Base-by-base conservation (phyloP, 768 basidiomycete genomes). In the Glaciozyma martinii region DNA sequence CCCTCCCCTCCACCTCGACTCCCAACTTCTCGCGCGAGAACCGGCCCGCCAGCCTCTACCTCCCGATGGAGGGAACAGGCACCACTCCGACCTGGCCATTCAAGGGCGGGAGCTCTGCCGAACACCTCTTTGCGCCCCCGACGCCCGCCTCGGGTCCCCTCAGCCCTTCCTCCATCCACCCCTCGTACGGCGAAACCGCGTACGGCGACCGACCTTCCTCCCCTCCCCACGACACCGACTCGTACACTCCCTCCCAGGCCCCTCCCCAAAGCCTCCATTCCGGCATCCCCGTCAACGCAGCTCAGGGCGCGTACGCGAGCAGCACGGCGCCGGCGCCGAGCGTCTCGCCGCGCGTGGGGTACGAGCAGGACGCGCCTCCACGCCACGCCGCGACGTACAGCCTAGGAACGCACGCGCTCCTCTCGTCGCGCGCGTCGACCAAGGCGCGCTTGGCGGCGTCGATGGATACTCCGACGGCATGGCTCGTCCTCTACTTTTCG, bases 401-500 rank as follows among this genome's bases (percentile, higher is more conserved):
- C n/a, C 30, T 59, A 5, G 64, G 61, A 7, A 56, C 60, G 33
- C 59, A 62, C 43, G 25, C 49, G 10, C 47, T 63, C 27, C 60
- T 66, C 33, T 60, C 60, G 12, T 42, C 47, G 3, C 33, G 33
- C 9, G 9, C 7, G 37, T 32, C 53, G 29, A 27, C 40, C 21
- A 12, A 19, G 37, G 30, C 55, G 33, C 21, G 55, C 15, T 37
- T 56, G 23, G 55, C 33, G 27, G 18, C 15, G 18, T 1, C 9
- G n/a, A 21, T 43, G 33, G 55, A 43, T 23, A 37, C 40, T 21
- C 68, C 72, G 12, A 46, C 55, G 3, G 61, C 67, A 25, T 92
- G 89, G 89, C 82, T 97, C 23, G 71, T 76, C 6, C 79, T 90
- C 66, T 98, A 95, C 79, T 97, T 99, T 74, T 76, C 79, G 66